Base-by-base conservation (phyloP, 176 grass and related monocot species). In the Aegilops umbellulata region DNA sequence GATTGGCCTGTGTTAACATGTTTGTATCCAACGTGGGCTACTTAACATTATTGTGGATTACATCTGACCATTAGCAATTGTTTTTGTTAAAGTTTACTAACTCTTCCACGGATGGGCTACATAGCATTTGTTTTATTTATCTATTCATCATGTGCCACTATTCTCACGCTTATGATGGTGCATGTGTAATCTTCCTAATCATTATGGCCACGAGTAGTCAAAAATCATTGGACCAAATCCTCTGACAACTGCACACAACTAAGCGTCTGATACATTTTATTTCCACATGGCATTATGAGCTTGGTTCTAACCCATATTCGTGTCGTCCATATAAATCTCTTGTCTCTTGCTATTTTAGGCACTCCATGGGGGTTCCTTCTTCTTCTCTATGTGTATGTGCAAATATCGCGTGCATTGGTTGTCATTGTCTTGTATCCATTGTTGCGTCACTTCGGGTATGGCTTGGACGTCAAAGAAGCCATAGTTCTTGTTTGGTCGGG, bases 401-500 rank as follows among this genome's bases (percentile, higher is more conserved):
- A 87, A 87, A 61, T 89, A 65, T 92, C 95, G 2, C 91, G 93
- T 13, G 65, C 87, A 38, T 23, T 95, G 81, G 95, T 98, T 86
- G 89, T 98, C 34, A 64, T 68, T 84, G 61, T 84, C n/a, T 81
- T 98, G 62, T 98, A 88, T 92, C 95, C 95, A 19, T 65, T 98
- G 46, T 80, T 98, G 65, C 83, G 29, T 60, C 87, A 92, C 76
- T 98, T 95, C 74, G 95, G 95, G 42, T 98, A 98, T 74, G 95
- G 95, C 69, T 79, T 95, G 77, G 90, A 93, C 31, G 76, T 80
- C 83, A 98, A 90, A 83, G 95, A 98, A 83, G 63, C 95, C 70
- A 83, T 88, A 36, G 90, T 98, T 92, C 83, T 95, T 86, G 80
- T 93, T 44, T 98, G 95, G 95, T 87, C 95, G 6, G 95, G 95